Conservation (phyloP, 2,329 filamentous ascomycete genomes). For the Aspergillus sp. region DNA sequence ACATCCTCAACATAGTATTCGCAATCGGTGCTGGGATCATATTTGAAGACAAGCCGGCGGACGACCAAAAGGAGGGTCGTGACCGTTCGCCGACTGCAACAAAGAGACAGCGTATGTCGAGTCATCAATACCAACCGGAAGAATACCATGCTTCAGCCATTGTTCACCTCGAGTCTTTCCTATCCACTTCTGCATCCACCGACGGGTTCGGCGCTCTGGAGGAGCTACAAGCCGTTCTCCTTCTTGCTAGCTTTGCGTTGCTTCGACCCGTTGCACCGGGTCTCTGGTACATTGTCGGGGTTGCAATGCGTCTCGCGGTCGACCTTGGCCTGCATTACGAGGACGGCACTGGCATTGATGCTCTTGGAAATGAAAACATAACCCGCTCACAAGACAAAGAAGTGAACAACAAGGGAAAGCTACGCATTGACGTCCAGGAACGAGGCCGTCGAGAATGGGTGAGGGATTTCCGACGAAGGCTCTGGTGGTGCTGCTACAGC, state of each 20-base stretch:
- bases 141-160: conserved; percentile 97
- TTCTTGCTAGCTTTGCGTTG: conserved; percentile 89
- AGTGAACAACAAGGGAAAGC: conserved; percentile 33
- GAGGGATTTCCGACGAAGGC: conserved; percentile 79
- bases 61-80: conserved; percentile 28
- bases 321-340: conserved; percentile 93
- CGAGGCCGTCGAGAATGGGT: conserved; percentile 77
- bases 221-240: conserved; percentile 88
- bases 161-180: conserved; percentile 83
- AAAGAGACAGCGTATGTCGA: conserved; percentile 59
- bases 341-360: conserved; percentile 72
- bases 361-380: conserved; percentile 44
- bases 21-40: conserved; percentile 95
- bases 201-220: conserved; percentile 83
- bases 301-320: conserved; percentile 85
- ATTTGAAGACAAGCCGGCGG: conserved; percentile 58
- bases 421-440: conserved; percentile 57
- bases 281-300: conserved; percentile 95
- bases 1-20: conserved; percentile 95
- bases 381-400: conserved; percentile 18
- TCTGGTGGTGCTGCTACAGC: conserved; percentile 98
- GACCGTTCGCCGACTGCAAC: conserved; percentile 35
- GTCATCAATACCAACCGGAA: conserved; percentile 76
- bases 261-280: conserved; percentile 90
- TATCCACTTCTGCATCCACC: conserved; percentile 66